Evolutionary conservation across 2,329 filamentous ascomycete species (phyloP).

Genomic region (Neonectria ditissima): DNA sequence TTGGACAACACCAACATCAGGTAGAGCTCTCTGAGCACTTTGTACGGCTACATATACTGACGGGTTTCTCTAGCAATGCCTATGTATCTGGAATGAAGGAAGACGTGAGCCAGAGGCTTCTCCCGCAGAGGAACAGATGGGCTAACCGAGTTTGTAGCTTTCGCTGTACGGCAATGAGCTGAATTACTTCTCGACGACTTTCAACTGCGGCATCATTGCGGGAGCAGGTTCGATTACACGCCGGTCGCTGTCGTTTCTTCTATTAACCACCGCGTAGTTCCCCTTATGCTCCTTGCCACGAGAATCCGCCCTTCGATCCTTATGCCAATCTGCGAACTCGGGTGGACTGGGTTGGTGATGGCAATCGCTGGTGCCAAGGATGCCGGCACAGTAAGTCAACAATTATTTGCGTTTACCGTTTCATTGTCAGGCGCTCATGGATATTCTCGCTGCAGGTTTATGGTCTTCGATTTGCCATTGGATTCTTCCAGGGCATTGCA

Average conservation of each 20-base stretch:
- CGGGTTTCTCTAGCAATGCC: conserved; percentile 14
- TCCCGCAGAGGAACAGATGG: too few relatives aligned
- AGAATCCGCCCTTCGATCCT: conserved; percentile 45
- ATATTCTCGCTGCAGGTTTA: conserved; percentile 32
- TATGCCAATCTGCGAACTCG: conserved; percentile 47
- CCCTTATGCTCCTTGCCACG: conserved; percentile 25
- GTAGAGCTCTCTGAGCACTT: background rate
- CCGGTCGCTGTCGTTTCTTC: background rate
- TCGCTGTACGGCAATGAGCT: conserved; percentile 26
- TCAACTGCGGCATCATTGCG: conserved; percentile 29
- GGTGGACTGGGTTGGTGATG: conserved; percentile 42
- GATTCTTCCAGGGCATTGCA: conserved; percentile 45
- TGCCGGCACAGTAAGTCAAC: conserved; percentile 29
- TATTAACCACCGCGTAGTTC: conserved; percentile 15
- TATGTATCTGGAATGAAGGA: conserved; percentile 33
- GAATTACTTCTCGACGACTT: conserved; percentile 29
- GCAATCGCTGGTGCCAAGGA: conserved; percentile 43
- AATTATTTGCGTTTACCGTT: background rate
- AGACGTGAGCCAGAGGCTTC: conserved; percentile 9
- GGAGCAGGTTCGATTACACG: conserved; percentile 15
- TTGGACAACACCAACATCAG: conserved; percentile 29
- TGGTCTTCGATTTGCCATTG: conserved; percentile 47
- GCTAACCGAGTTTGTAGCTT: conserved; percentile 7
- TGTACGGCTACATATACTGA: background rate
- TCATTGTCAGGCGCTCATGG: background rate